Base-by-base conservation (phyloP, 345 rosid species). In the Nephelium lappaceum region DNA sequence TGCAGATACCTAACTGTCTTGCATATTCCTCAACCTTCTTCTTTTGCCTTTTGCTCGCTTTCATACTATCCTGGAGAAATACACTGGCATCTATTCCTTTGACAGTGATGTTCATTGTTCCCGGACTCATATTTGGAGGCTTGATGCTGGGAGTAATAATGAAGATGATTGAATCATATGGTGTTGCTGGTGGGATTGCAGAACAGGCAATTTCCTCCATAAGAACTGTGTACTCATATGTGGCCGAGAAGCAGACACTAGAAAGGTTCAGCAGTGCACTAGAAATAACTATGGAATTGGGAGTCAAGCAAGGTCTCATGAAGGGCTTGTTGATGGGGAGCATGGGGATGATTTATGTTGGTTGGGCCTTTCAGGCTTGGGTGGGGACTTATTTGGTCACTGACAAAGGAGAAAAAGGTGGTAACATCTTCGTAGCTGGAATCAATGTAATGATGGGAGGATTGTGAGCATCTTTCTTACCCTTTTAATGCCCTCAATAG, bases 301-400 rank as follows among this genome's bases (percentile, higher is more conserved):
- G 95, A 78, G 66, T 88, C 23, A 87, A 87, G 81, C 88, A 79
- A 84, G 95, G 93, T 45, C 74, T 88, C 43, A 88, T 92, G 25
- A 89, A 91, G 80, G 93, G 95, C 21, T 75, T 91, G 80, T 38
- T 91, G 89, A 86, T 88, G 91, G 95, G 95, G 62, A 85, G 93
- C 82, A 85, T 91, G 91, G 95, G 95, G 67, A 87, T 74, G 61
- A 86, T 91, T 47, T 91, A 87, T 80, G 76, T 87, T 5, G 88
- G 91, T 15, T 91, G 93, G 95, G 87, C 95, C 2, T 89, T 88
- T 75, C 93, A 88, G 77, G 89, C 92, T 77, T 91, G 89, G 91
- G 19, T 86, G 2, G 95, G 92, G 55, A 84, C 91, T 73, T 83
- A 85, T 75, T 79, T 88, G 86, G 95, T 88, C 14, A 86, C 89